Evolutionary conservation across 352 stramenopile genomes (phyloP).

Genomic region (Pythium apleroticum): DNA sequence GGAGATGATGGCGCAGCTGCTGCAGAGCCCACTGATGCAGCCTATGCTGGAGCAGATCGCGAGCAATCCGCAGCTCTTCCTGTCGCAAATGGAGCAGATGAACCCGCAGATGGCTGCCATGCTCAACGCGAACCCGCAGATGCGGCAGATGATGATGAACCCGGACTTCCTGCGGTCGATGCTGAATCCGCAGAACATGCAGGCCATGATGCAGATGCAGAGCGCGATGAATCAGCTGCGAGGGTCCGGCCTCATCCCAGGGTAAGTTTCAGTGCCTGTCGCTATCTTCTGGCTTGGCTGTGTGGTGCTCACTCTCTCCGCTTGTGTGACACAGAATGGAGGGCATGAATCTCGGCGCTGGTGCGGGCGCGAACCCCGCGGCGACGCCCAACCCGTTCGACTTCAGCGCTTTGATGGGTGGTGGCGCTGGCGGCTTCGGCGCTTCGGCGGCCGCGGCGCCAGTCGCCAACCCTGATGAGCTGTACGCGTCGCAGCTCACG

Average conservation of each 20-base stretch:
- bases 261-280: constrained; percentile 32
- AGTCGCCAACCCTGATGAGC: constrained; percentile 72
- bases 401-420: constrained; percentile 33
- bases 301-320: background rate
- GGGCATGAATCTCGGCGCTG: constrained; percentile 42
- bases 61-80: constrained; percentile 76
- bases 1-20: constrained; percentile 80
- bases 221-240: constrained; percentile 85
- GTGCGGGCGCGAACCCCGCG: constrained; percentile 18
- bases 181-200: constrained; percentile 90
- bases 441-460: constrained; percentile 31
- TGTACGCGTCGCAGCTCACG: constrained; percentile 86
- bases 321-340: constrained; percentile 38
- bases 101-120: constrained; percentile 89
- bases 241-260: constrained; percentile 59
- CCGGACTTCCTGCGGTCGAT: constrained; percentile 82
- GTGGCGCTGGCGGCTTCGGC: constrained; percentile 28
- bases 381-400: constrained; percentile 52
- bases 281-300: background rate
- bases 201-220: constrained; percentile 92
- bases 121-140: constrained; percentile 86
- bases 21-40: constrained; percentile 89
- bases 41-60: constrained; percentile 78
- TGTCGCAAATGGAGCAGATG: constrained; percentile 85
- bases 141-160: constrained; percentile 90